Conservation (phyloP, 1,284 basidiomycete species). For the Ustilago vetiveriae region DNA sequence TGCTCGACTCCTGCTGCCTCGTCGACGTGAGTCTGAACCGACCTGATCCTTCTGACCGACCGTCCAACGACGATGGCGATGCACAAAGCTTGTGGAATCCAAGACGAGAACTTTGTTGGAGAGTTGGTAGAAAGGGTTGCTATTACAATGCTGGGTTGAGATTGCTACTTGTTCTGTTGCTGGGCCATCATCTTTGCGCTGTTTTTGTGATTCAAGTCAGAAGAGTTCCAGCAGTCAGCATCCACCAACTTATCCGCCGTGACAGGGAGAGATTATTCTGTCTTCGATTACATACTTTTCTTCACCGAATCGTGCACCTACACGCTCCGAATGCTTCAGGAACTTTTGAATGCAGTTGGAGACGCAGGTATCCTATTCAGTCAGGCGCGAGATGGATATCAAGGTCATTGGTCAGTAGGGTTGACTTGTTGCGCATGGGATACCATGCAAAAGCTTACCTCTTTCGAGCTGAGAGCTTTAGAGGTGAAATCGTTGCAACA, state of each 20-base stretch:
- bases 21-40: too few species aligned
- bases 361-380: constrained; percentile 72
- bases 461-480: constrained; percentile 90
- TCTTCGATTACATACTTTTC: constrained; percentile 55
- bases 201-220: not conserved
- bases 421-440: too few species aligned
- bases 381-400: too few species aligned
- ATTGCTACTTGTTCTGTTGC: constrained; percentile 41
- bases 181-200: constrained; percentile 46
- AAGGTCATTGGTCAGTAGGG: too few species aligned
- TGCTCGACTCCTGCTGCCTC: too few species aligned
- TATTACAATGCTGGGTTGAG: constrained; percentile 3
- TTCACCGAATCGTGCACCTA: constrained; percentile 81
- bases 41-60: too few species aligned
- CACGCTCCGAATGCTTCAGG: constrained; percentile 93
- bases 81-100: too few species aligned
- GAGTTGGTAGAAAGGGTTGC: not conserved
- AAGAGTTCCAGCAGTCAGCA: not conserved
- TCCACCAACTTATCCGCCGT: too few species aligned
- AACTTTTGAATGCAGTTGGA: constrained; percentile 86
- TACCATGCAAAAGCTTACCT: constrained; percentile 76
- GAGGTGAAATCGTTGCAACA: constrained; percentile 97
- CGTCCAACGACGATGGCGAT: too few species aligned
- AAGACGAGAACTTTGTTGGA: not conserved
- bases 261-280: too few species aligned